phyloP scores from a whole-genome alignment of 2,329 filamentous ascomycete genomes.

The Penicillium sp. region DNA sequence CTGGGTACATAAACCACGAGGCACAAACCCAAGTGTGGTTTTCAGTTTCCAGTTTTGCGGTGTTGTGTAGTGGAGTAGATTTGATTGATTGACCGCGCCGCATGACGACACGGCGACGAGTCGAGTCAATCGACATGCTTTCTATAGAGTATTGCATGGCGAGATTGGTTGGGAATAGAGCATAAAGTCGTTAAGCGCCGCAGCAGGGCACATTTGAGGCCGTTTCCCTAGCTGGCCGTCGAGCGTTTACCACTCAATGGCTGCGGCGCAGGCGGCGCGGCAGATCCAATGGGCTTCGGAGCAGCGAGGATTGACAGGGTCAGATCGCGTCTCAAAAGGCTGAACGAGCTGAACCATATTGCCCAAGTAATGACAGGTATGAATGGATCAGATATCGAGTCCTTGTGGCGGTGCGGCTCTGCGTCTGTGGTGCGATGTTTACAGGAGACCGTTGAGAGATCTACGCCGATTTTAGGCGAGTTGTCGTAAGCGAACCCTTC shows the following conservation, averaged over 20 bases:
- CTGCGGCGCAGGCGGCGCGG: conserved; percentile 9
- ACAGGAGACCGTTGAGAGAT: not conserved
- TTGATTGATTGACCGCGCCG: not conserved
- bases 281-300: not conserved
- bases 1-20: not conserved
- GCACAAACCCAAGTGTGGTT: not conserved
- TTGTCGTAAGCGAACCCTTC: not conserved
- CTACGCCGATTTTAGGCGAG: not conserved
- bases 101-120: not conserved
- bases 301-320: not conserved
- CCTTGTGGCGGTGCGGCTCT: not conserved
- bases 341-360: not conserved
- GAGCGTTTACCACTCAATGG: not conserved
- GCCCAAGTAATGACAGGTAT: not conserved
- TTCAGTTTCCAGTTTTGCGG: not conserved
- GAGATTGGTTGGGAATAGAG: not conserved
- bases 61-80: not conserved
- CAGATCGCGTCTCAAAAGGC: not conserved
- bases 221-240: not conserved
- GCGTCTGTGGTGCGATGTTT: not conserved
- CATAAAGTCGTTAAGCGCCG: not conserved
- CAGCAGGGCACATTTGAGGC: conserved; percentile 11
- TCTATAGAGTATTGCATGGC: not conserved
- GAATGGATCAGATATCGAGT: not conserved
- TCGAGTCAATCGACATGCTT: not conserved